phyloP scores from a whole-genome alignment of 106 monocot genomes.

The Dendrobium officinale region DNA sequence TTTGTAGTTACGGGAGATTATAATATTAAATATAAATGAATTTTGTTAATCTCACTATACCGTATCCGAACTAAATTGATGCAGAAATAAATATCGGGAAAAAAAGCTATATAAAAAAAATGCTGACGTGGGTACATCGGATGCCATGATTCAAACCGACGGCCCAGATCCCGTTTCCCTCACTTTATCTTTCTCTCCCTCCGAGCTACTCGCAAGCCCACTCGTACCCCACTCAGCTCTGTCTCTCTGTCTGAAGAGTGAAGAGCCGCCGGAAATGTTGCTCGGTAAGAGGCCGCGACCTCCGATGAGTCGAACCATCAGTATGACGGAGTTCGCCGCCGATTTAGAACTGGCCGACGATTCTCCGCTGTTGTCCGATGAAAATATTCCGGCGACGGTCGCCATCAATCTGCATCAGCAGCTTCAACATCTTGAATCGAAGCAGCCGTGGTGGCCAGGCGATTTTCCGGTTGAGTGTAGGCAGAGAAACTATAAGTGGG shows the following conservation, averaged over 20 bases:
- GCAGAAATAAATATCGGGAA: too few species aligned
- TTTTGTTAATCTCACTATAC: too few species aligned
- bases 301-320: constrained; percentile 19
- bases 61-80: too few species aligned
- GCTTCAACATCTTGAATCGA: neutral
- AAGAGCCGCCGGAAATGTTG: constrained; percentile 4
- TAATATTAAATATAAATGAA: too few species aligned
- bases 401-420: neutral
- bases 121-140: too few species aligned
- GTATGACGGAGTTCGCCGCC: constrained; percentile 12
- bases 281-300: constrained; percentile 19
- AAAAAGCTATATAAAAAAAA: too few species aligned
- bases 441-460: neutral
- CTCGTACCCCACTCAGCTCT: neutral
- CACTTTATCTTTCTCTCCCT: neutral
- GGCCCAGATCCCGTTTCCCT: neutral
- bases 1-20: too few species aligned
- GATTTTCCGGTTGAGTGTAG: neutral
- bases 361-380: constrained; percentile 8
- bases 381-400: neutral
- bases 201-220: too few species aligned
- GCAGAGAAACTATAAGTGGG: neutral
- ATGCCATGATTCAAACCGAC: neutral
- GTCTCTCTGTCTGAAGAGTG: neutral
- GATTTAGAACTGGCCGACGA: constrained; percentile 7